Conservation (phyloP, 2,329 filamentous ascomycete genomes). For the Chaetomiaceae sp. region DNA sequence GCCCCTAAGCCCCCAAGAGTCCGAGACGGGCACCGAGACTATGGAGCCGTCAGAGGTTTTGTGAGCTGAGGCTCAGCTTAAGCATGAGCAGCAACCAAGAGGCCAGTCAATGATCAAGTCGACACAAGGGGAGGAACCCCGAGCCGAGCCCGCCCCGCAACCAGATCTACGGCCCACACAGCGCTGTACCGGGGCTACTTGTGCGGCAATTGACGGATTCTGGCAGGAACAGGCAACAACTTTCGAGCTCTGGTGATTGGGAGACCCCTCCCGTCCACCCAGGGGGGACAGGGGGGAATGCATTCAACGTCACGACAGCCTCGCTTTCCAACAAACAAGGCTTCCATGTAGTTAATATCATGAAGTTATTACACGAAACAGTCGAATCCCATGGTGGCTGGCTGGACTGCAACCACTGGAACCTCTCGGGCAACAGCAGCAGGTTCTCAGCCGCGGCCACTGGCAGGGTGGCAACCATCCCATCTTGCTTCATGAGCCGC, state of each 20-base stretch:
- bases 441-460: background rate
- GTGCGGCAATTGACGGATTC: background rate
- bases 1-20: too few species aligned
- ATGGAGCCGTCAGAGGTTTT: too few species aligned
- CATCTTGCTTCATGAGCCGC: slow-evolving; percentile 3
- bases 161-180: background rate
- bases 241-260: slow-evolving; percentile 1
- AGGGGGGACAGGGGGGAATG: background rate
- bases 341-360: too few species aligned
- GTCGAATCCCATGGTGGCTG: background rate
- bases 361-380: too few species aligned
- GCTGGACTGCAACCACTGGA: background rate
- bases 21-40: too few species aligned
- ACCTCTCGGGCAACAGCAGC: background rate
- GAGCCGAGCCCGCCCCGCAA: background rate
- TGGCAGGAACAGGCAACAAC: slow-evolving; percentile 14
- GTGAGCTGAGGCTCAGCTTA: background rate
- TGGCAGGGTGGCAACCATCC: background rate
- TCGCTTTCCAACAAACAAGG: background rate
- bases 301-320: too few species aligned
- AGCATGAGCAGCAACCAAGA: background rate
- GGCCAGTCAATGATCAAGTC: background rate
- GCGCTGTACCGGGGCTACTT: background rate
- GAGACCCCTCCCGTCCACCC: background rate
- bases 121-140: background rate